Conservation (phyloP, 805 yeast genomes). For the Teunomyces pallodes region DNA sequence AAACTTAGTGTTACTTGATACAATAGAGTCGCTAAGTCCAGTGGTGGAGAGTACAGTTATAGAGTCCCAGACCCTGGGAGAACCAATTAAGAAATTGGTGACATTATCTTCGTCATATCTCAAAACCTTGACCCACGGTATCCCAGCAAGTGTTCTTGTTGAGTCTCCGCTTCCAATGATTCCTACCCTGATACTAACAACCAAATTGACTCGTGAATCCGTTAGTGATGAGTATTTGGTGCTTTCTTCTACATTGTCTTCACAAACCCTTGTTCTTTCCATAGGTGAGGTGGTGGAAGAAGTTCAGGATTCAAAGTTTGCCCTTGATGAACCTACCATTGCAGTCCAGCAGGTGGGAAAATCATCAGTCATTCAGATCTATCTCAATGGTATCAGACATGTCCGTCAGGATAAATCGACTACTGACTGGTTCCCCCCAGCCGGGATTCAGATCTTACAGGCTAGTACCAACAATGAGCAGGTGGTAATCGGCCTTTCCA, state of each 20-base stretch:
- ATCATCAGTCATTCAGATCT: constrained; percentile 67
- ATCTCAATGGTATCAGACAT: constrained; percentile 66
- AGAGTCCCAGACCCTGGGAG: constrained; percentile 10
- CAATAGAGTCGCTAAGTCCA: constrained; percentile 53
- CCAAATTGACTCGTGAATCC: constrained; percentile 46
- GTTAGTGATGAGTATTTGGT: constrained; percentile 61
- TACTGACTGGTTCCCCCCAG: constrained; percentile 80
- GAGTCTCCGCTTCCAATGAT: constrained; percentile 71
- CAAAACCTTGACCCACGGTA: constrained; percentile 53
- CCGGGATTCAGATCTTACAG: constrained; percentile 60
- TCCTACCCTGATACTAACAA: constrained; percentile 63
- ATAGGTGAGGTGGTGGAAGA: constrained; percentile 82
- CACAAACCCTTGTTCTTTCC: constrained; percentile 68
- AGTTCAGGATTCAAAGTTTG: constrained; percentile 63
- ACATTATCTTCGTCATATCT: constrained; percentile 41
- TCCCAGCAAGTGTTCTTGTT: constrained; percentile 60
- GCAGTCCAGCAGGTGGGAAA: constrained; percentile 67
- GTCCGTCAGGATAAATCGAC: constrained; percentile 31
- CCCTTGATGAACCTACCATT: constrained; percentile 56
- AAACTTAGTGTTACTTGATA: constrained; percentile 60
- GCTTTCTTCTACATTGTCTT: constrained; percentile 52
- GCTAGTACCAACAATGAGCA: constrained; percentile 68
- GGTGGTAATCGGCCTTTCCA: constrained; percentile 67
- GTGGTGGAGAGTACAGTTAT: constrained; percentile 28
- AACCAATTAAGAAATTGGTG: constrained; percentile 20